Base-by-base conservation (phyloP, 225 moss, liverwort and hornwort species). In the Neckera pumila region DNA sequence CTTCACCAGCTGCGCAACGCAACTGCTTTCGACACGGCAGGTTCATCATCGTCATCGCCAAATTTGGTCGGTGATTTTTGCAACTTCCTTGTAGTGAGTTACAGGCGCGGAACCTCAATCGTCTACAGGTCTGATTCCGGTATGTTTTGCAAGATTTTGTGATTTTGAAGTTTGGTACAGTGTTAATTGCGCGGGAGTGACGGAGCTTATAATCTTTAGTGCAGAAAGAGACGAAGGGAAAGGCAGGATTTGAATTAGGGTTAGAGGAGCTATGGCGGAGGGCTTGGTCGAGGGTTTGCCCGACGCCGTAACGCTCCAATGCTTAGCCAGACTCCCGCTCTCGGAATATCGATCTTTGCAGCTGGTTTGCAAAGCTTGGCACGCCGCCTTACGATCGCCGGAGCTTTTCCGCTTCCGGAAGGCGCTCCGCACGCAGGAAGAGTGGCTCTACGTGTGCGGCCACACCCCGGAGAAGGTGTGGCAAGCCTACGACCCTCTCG, bases 401-500 rank as follows among this genome's bases (percentile, higher is more conserved):
- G 98, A 99, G 86, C 95, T 99, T 86, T 96, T 96, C 83, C 92
- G 92, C 60, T 90, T 93, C 27, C 92, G 98, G 11, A 94, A 91
- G 81, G 74, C 89, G 89, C 90, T 95, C 19, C 90, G 90, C 79
- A 92, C 88, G 9, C 93, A 92, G 78, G 98, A 99, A 84, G 94
- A 95, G 66, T 97, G 96, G 98, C 94, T 99, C 28, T 99, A 91
- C 81, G 94, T 95, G 75, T 96, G 93, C 90, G 94, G 97, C 26
- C 92, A 95, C 88, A 89, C 92, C 51, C 93, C 95, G 79, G 96
- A 99, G 90, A 96, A 94, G 82, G 92, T 97, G 10, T 99, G 98
- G 98, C 96, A 99, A 93, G 98, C 97, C 22, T 99, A 99, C 80
- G 98, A 99, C 79, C 97, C 98, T 36, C 54, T 90, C 57, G 89